Percentiles rank a stretch among this genome's conserved stretches.
Conservation (phyloP, 495 filamentous ascomycete genomes). For the Penicillium longicatenatum region DNA sequence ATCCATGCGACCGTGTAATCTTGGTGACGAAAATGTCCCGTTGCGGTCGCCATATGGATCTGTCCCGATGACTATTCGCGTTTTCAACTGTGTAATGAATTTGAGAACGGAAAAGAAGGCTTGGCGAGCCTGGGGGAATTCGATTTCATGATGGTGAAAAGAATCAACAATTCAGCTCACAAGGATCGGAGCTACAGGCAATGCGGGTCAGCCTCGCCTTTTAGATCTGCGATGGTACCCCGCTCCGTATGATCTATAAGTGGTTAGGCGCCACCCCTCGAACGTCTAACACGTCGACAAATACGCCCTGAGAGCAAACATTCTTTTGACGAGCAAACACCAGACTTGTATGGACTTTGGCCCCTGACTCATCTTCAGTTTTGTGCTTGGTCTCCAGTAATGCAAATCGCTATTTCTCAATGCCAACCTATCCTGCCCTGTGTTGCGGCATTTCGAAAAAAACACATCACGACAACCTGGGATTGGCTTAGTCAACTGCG, state of each 20-base stretch:
- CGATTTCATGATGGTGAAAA: background rate
- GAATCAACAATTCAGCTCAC: background rate
- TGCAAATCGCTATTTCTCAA: too few species aligned
- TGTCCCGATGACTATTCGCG: background rate
- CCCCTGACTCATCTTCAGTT: too few species aligned
- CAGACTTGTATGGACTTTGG: background rate
- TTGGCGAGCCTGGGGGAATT: background rate
- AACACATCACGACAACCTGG: too few species aligned
- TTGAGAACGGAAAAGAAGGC: background rate
- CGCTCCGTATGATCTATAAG: background rate
- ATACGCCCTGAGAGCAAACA: background rate
- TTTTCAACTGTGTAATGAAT: background rate
- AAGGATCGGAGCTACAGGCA: background rate
- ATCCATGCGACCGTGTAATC: conserved; percentile 41
- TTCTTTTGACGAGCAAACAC: background rate
- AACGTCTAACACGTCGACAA: background rate
- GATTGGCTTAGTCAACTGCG: too few species aligned
- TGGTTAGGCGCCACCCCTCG: background rate
- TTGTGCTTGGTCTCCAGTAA: too few species aligned
- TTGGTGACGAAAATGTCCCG: background rate
- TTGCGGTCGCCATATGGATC: background rate
- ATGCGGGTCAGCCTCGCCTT: background rate
- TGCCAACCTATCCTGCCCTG: too few species aligned
- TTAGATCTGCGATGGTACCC: background rate
- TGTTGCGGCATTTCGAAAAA: too few species aligned